Evolutionary conservation across 2,329 filamentous ascomycete species (phyloP).

Genomic region (Xylariomycetidae sp.): DNA sequence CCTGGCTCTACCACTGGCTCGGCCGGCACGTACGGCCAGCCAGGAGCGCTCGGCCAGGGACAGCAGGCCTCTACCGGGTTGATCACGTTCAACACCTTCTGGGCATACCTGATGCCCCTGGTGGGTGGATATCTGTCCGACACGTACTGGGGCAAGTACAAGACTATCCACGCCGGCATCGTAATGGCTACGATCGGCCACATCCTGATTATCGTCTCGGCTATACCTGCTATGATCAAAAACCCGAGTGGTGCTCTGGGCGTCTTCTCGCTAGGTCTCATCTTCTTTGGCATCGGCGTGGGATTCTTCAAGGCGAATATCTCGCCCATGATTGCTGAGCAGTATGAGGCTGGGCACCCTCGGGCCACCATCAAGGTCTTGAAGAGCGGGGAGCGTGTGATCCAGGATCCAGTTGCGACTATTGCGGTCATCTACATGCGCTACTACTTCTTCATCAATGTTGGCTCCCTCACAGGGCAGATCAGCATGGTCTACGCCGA

Average conservation of each 20-base stretch:
- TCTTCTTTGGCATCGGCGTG: slow-evolving; percentile 58
- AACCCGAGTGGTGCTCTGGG: slow-evolving; percentile 44
- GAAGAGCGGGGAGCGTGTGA: slow-evolving; percentile 49
- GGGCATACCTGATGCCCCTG: slow-evolving; percentile 26
- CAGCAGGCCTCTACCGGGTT: slow-evolving; percentile 22
- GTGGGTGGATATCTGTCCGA: slow-evolving; percentile 50
- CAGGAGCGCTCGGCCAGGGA: slow-evolving; percentile 48
- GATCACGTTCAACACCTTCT: slow-evolving; percentile 26
- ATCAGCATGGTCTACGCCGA: slow-evolving; percentile 63
- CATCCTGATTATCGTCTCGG: slow-evolving; percentile 51
- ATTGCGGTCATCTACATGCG: slow-evolving; percentile 65
- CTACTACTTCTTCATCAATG: slow-evolving; percentile 71
- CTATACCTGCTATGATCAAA: slow-evolving; percentile 51
- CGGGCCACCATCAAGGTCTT: slow-evolving; percentile 46
- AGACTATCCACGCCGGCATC: slow-evolving; percentile 45
- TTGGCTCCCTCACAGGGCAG: slow-evolving; percentile 52
- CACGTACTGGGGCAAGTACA: slow-evolving; percentile 54
- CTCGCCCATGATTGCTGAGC: slow-evolving; percentile 55
- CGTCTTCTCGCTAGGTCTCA: slow-evolving; percentile 52
- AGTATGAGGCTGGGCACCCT: slow-evolving; percentile 53
- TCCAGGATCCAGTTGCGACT: slow-evolving; percentile 62
- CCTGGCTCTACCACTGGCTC: slow-evolving; percentile 47
- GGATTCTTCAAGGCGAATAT: slow-evolving; percentile 63
- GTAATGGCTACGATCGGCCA: slow-evolving; percentile 52
- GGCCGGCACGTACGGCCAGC: slow-evolving; percentile 29